Conservation (phyloP, 2,329 filamentous ascomycete species). For the Colletotrichum neosansevieriae region DNA sequence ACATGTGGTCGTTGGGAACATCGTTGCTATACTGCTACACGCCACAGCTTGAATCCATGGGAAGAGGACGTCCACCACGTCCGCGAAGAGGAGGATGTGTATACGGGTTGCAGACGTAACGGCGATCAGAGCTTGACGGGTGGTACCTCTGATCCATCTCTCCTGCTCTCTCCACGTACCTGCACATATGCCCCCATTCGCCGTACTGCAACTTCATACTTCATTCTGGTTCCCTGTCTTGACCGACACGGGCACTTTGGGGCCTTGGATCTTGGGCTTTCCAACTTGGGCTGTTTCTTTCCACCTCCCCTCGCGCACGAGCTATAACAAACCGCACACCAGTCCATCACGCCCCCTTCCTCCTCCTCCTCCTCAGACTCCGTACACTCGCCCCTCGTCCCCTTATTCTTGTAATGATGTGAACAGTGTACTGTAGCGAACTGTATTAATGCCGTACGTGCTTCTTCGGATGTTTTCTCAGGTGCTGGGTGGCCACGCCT, state of each 20-base stretch:
- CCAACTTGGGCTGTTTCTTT: constrained; percentile 14
- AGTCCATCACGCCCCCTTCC: constrained; percentile 2
- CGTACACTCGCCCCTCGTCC: neutral
- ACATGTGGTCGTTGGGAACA: neutral
- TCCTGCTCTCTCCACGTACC: neutral
- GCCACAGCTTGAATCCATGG: neutral
- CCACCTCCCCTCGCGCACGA: neutral
- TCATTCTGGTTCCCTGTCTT: constrained; percentile 20
- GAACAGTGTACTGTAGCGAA: constrained; percentile 29
- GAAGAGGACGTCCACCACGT: neutral
- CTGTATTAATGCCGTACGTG: constrained; percentile 16
- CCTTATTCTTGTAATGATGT: constrained; percentile 10
- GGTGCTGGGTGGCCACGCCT: constrained; percentile 7
- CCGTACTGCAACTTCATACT: constrained; percentile 13
- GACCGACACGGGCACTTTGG: constrained; percentile 1
- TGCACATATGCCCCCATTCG: constrained; percentile 1
- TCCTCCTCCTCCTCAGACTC: neutral
- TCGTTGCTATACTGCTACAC: constrained; percentile 11
- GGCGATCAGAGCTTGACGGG: constrained; percentile 33
- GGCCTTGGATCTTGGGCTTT: constrained; percentile 16
- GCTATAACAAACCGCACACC: constrained; percentile 1
- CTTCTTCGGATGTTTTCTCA: constrained; percentile 26
- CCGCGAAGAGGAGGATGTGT: constrained; percentile 4
- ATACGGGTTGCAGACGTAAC: constrained; percentile 26
- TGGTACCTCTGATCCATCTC: constrained; percentile 10